A percentile compares a stretch with the other conserved stretches of the same genome.
Conservation (phyloP, 2,329 filamentous ascomycete genomes). For the Phialemoniopsis sp. region DNA sequence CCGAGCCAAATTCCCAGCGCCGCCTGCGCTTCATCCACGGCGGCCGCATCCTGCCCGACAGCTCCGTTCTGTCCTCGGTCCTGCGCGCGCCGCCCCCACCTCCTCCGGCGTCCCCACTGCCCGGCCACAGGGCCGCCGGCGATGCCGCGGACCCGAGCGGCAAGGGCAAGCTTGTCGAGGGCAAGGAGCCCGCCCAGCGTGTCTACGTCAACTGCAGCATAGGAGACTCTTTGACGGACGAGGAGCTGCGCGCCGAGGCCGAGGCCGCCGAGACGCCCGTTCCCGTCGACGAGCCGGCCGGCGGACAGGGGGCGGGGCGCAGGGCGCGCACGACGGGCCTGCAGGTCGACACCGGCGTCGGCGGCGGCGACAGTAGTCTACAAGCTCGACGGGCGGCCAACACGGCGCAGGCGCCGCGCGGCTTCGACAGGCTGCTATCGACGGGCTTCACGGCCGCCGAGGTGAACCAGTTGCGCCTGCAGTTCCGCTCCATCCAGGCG, state of each 20-base stretch:
- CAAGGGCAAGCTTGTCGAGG: slow-evolving; percentile 66
- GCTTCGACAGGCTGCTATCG: slow-evolving; percentile 81
- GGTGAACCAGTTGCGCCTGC: slow-evolving; percentile 77
- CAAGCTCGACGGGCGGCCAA: slow-evolving; percentile 15
- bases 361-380: slow-evolving; percentile 3
- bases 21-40: slow-evolving; percentile 87
- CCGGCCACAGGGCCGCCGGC: background rate
- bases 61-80: slow-evolving; percentile 61
- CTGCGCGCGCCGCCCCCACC: slow-evolving; percentile 61
- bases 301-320: slow-evolving; percentile 7
- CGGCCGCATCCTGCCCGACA: slow-evolving; percentile 79
- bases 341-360: background rate
- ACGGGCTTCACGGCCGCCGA: slow-evolving; percentile 81
- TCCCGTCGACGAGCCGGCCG: slow-evolving; percentile 10
- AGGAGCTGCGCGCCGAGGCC: slow-evolving; percentile 59
- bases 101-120: slow-evolving; percentile 25
- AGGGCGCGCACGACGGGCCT: slow-evolving; percentile 1
- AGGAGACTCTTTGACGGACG: slow-evolving; percentile 64
- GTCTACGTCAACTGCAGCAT: slow-evolving; percentile 95
- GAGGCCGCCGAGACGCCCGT: slow-evolving; percentile 35
- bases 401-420: slow-evolving; percentile 58
- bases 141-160: slow-evolving; percentile 29
- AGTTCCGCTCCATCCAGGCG: slow-evolving; percentile 83
- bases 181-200: slow-evolving; percentile 42
- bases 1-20: slow-evolving; percentile 54